Conservation (phyloP, 2,329 filamentous ascomycete species). For the Conoideocrella luteorostrata region DNA sequence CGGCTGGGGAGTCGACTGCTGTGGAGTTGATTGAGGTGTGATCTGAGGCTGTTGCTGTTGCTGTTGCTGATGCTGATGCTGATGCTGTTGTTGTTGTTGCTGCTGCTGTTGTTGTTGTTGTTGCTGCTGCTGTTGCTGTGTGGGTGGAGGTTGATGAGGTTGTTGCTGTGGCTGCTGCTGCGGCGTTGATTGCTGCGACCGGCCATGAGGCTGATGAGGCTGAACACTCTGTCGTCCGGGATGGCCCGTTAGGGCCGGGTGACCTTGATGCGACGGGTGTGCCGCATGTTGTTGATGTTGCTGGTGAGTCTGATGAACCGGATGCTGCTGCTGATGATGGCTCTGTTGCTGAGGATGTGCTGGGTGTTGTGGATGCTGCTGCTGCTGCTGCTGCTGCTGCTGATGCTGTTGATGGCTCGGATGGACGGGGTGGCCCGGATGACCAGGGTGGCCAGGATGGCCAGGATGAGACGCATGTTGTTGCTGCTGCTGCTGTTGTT, state of each 20-base stretch:
- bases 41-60: slow-evolving; percentile 19
- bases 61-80: slow-evolving; percentile 18
- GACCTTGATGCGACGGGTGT: slow-evolving; percentile 21
- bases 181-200: slow-evolving; percentile 22
- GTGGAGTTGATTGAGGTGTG: slow-evolving; percentile 10
- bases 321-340: slow-evolving; percentile 17
- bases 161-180: slow-evolving; percentile 20
- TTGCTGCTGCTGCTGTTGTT: slow-evolving; percentile 24
- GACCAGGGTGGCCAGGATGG: slow-evolving; percentile 22
- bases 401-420: slow-evolving; percentile 18
- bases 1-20: slow-evolving; percentile 14
- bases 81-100: slow-evolving; percentile 17
- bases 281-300: slow-evolving; percentile 16
- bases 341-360: slow-evolving; percentile 17
- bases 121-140: slow-evolving; percentile 19
- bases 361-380: slow-evolving; percentile 15
- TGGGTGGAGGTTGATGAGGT: slow-evolving; percentile 11
- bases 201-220: slow-evolving; percentile 15
- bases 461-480: slow-evolving; percentile 20
- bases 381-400: slow-evolving; percentile 20
- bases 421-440: slow-evolving; percentile 24
- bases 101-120: slow-evolving; percentile 20
- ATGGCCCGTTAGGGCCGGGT: slow-evolving; percentile 13
- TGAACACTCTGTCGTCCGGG: slow-evolving; percentile 21
- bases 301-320: slow-evolving; percentile 14